These are phyloP conservation scores for Yamadazyma membranifaciens DNA, from an alignment of 1,139 yeast species.

Conservation along the genomic window DNA sequence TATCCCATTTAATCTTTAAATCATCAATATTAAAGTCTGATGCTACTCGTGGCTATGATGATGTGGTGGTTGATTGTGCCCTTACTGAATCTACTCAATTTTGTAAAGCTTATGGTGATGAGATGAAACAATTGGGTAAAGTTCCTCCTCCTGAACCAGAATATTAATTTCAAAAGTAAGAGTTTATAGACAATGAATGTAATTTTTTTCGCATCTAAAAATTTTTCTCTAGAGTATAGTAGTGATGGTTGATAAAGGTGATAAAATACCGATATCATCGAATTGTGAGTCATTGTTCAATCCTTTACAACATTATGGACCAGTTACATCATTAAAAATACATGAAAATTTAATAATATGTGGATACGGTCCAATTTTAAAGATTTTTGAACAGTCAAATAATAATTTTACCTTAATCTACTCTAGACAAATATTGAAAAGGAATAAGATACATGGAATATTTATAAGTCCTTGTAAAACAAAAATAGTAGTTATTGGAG, in stretches of 20 bases:
- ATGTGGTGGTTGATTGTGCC: constrained; percentile 33
- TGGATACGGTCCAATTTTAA: constrained; percentile 73
- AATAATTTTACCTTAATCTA: constrained; percentile 35
- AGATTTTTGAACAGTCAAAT: constrained; percentile 43
- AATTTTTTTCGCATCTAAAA: constrained; percentile 4
- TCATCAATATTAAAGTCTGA: constrained; percentile 14
- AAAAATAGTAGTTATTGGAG: constrained; percentile 63
- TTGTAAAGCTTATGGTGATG: constrained; percentile 21
- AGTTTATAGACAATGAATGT: background rate
- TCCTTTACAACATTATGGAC: constrained; percentile 59
- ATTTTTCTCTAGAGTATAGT: background rate
- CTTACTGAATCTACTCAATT: constrained; percentile 22
- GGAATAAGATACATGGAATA: constrained; percentile 82
- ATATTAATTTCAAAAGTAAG: background rate
- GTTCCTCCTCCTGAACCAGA: constrained; percentile 17
- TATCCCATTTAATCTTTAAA: constrained; percentile 15
- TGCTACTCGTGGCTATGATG: constrained; percentile 21
- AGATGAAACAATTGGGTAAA: constrained; percentile 14
- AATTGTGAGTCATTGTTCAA: constrained; percentile 21
- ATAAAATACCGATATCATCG: constrained; percentile 13
- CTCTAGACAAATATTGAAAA: constrained; percentile 50
- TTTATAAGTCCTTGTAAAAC: constrained; percentile 29
- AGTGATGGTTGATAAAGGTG: background rate
- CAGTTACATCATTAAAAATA: constrained; percentile 65
- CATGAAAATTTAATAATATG: constrained; percentile 43